Conservation (phyloP, 177 flowering plant genomes). For the Vitis hybrid region DNA sequence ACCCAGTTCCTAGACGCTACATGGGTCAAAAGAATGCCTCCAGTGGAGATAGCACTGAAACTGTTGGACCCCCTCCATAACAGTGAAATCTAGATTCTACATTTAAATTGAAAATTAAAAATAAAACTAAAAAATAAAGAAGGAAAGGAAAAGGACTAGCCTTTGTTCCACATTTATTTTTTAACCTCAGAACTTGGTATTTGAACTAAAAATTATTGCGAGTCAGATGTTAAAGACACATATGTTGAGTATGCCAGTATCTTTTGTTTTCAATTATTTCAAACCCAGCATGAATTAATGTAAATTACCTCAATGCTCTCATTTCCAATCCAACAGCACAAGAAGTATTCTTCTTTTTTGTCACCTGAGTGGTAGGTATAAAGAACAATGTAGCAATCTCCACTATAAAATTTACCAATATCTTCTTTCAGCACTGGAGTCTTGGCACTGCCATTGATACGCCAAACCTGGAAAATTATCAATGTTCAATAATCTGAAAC, state of each 20-base stretch:
- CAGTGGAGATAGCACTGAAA: neutral
- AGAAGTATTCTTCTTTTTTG: slow-evolving; percentile 84
- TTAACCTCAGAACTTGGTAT: neutral
- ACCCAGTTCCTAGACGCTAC: neutral
- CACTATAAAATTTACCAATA: slow-evolving; percentile 90
- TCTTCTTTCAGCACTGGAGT: slow-evolving; percentile 83
- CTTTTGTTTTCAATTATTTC: neutral
- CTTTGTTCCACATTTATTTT: neutral
- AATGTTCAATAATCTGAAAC: slow-evolving; percentile 14
- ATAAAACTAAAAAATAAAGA: neutral
- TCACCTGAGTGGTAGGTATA: slow-evolving; percentile 93
- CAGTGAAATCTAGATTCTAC: neutral
- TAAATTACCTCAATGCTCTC: slow-evolving; percentile 85
- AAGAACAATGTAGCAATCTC: slow-evolving; percentile 94
- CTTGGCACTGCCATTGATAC: slow-evolving; percentile 88
- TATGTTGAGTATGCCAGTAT: neutral
- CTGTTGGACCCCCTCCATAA: neutral
- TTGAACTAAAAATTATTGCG: neutral
- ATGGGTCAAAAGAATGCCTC: neutral
- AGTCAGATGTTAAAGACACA: neutral
- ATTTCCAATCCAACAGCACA: slow-evolving; percentile 93
- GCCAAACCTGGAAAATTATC: slow-evolving; percentile 74
- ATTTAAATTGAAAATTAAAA: neutral
- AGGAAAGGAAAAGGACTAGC: neutral
- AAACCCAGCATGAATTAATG: neutral